Conservation (phyloP, 495 filamentous ascomycete species). For the Podospora fimiseda region DNA sequence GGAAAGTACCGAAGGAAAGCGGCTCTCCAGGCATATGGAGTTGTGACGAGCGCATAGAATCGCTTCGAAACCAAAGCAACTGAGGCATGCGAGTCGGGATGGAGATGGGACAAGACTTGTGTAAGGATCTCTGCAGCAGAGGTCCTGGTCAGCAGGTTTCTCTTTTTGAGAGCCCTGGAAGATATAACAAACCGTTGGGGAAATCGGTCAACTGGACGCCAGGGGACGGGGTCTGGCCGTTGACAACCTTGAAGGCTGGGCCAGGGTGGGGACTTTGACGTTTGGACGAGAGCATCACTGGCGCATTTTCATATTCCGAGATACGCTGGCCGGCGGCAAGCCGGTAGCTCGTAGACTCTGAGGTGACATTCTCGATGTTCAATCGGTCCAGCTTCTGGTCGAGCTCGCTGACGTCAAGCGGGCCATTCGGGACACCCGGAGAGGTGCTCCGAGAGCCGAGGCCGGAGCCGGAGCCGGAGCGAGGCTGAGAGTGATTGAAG, state of each 20-base stretch:
- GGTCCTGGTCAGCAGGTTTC: slow-evolving; percentile 20
- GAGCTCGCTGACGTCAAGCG: slow-evolving; percentile 30
- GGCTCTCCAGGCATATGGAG: slow-evolving; percentile 82
- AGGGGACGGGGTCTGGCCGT: slow-evolving; percentile 32
- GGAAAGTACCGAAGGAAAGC: slow-evolving; percentile 88
- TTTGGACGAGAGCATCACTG: slow-evolving; percentile 33
- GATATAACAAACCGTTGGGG: slow-evolving; percentile 64
- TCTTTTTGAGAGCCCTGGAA: not conserved
- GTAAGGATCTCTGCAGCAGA: slow-evolving; percentile 69
- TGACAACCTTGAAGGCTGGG: slow-evolving; percentile 57
- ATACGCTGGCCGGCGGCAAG: slow-evolving; percentile 53
- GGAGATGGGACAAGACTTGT: slow-evolving; percentile 83
- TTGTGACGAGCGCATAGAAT: slow-evolving; percentile 76
- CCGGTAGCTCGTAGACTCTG: not conserved
- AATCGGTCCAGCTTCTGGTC: slow-evolving; percentile 36
- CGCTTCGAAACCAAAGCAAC: slow-evolving; percentile 77
- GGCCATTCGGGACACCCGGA: slow-evolving; percentile 18
- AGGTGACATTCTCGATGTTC: slow-evolving; percentile 25
- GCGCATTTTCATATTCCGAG: slow-evolving; percentile 64
- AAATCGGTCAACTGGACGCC: slow-evolving; percentile 56
- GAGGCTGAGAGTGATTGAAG: slow-evolving; percentile 44
- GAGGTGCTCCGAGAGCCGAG: slow-evolving; percentile 27
- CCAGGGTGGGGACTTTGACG: slow-evolving; percentile 43
- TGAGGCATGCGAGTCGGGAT: slow-evolving; percentile 67
- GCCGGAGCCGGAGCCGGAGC: slow-evolving; percentile 1